Percentiles rank a stretch among this genome's conserved stretches.
Conservation (phyloP, 2,329 filamentous ascomycete genomes). For the Sporothrix variecibatus region DNA sequence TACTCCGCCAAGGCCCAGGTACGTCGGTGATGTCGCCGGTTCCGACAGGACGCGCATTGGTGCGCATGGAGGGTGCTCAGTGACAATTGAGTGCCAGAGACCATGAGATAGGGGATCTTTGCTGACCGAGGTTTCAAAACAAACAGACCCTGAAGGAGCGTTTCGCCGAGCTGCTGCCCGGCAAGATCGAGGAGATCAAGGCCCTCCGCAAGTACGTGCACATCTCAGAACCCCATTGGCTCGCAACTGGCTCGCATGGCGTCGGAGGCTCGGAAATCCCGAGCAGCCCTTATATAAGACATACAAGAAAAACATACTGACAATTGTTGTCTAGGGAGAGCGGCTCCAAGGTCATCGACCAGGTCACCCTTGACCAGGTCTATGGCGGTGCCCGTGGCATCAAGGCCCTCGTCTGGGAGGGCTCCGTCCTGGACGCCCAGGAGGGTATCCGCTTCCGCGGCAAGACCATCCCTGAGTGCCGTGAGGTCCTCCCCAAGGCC, state of each 20-base stretch:
- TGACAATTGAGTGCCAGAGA: not conserved
- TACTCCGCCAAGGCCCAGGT: conserved; percentile 94
- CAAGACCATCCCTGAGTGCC: conserved; percentile 99
- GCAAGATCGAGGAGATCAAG: conserved; percentile 99
- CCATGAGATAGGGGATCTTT: not conserved
- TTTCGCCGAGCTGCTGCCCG: conserved; percentile 92
- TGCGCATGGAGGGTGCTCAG: not conserved
- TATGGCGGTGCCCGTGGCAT: conserved; percentile 99
- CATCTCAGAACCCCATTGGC: no score
- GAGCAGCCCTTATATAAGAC: not conserved
- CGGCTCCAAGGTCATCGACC: conserved; percentile 91
- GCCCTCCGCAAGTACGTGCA: conserved; percentile 83
- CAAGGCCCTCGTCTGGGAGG: conserved; percentile 98
- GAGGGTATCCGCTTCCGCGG: conserved; percentile 99
- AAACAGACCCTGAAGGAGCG: conserved; percentile 91
- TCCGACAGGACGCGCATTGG: conserved; percentile 6
- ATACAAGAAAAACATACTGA: not conserved
- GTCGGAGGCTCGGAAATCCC: not conserved
- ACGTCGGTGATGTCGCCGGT: conserved; percentile 32
- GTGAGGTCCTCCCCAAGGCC: conserved; percentile 94
- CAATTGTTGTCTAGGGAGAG: conserved; percentile 66
- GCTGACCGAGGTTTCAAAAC: conserved; percentile 22
- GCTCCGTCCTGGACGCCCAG: conserved; percentile 95
- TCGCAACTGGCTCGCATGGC: not conserved
- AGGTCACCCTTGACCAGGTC: conserved; percentile 98